phyloP scores from a whole-genome alignment of 371 early-diverging fungal genomes.

The Dichotomocladium elegans region DNA sequence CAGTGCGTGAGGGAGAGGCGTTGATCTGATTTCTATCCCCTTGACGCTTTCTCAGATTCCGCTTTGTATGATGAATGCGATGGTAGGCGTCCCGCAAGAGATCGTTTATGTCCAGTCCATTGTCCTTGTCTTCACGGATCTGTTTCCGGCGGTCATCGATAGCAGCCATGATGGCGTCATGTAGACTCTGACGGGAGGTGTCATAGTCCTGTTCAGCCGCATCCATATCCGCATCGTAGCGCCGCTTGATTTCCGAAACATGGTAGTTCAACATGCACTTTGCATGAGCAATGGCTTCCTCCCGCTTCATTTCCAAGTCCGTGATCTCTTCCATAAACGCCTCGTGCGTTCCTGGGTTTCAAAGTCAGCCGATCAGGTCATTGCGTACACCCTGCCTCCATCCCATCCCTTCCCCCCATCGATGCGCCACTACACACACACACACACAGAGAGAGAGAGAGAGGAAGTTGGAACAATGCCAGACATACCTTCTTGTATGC shows the following conservation, averaged over 20 bases:
- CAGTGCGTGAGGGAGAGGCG: constrained; percentile 18
- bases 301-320: constrained; percentile 36
- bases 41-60: constrained; percentile 18
- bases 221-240: constrained; percentile 23
- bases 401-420: too few relatives aligned
- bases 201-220: constrained; percentile 41
- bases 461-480: too few relatives aligned
- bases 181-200: constrained; percentile 13
- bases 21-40: constrained; percentile 4
- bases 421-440: too few relatives aligned
- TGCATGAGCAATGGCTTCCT: constrained; percentile 30
- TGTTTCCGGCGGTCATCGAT: constrained; percentile 34
- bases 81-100: constrained; percentile 17
- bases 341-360: constrained; percentile 32
- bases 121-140: constrained; percentile 28
- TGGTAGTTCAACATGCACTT: constrained; percentile 32
- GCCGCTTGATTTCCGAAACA: constrained; percentile 24
- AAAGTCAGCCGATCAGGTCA: background rate
- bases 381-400: background rate
- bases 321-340: constrained; percentile 34
- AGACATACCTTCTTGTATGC: constrained; percentile 25
- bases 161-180: constrained; percentile 28
- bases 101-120: constrained; percentile 9
- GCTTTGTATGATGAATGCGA: constrained; percentile 8
- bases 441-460: too few relatives aligned